Conservation (phyloP, 2,329 filamentous ascomycete species). For the Capronia coronata region DNA sequence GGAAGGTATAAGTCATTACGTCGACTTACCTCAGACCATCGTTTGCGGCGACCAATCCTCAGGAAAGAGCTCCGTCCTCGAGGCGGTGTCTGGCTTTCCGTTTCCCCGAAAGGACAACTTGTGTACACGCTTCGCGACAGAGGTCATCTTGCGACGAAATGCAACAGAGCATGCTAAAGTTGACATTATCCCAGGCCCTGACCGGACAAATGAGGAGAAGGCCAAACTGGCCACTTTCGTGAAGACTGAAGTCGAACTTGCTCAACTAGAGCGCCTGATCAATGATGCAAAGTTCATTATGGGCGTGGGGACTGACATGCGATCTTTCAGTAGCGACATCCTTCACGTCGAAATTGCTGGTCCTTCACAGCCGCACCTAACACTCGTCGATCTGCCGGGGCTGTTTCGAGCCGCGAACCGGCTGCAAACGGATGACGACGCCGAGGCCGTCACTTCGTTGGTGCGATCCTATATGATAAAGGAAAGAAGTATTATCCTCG, state of each 20-base stretch:
- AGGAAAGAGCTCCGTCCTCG: conserved; percentile 32
- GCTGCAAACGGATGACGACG: conserved; percentile 38
- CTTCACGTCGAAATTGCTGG: conserved; percentile 40
- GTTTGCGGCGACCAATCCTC: conserved; percentile 33
- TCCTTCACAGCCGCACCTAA: conserved; percentile 36
- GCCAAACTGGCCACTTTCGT: conserved; percentile 21
- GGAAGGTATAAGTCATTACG: conserved; percentile 45
- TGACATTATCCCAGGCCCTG: conserved; percentile 25
- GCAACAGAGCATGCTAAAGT: conserved; percentile 7
- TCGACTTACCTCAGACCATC: conserved; percentile 36
- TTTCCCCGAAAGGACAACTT: conserved; percentile 31
- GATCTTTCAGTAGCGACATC: conserved; percentile 38
- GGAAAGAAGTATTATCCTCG: conserved; percentile 42
- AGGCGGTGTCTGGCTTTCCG: conserved; percentile 30
- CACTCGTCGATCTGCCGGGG: conserved; percentile 43
- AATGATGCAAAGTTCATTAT: conserved; percentile 25
- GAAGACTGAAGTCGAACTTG: conserved; percentile 23
- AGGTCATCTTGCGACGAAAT: conserved; percentile 27
- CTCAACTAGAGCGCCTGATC: conserved; percentile 27
- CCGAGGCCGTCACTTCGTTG: conserved; percentile 47
- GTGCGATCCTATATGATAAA: conserved; percentile 39
- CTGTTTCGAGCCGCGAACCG: conserved; percentile 33
- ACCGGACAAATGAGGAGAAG: conserved; percentile 18
- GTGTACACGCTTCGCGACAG: conserved; percentile 33
- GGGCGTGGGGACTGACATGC: conserved; percentile 23